Percentiles rank a stretch among this genome's conserved stretches.
Conservation (phyloP, 2,329 filamentous ascomycete species). For the Pyricularia pennisetigena region DNA sequence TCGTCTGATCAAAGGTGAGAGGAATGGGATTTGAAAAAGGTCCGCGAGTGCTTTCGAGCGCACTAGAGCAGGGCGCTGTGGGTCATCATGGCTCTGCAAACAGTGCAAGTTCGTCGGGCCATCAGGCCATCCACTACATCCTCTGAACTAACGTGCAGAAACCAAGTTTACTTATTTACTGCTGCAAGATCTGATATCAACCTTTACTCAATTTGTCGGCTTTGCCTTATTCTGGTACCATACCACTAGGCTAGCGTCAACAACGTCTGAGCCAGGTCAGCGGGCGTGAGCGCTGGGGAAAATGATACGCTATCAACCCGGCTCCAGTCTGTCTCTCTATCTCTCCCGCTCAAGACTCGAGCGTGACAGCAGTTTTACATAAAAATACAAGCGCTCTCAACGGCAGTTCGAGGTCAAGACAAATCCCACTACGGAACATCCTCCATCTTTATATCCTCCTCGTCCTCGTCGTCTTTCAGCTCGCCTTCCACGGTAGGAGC, state of each 20-base stretch:
- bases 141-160: background rate
- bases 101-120: background rate
- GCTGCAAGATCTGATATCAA: background rate
- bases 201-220: background rate
- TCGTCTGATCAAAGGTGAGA: background rate
- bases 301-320: background rate
- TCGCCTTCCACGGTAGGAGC: constrained; percentile 10
- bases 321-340: background rate
- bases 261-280: background rate
- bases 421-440: constrained; percentile 43
- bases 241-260: background rate
- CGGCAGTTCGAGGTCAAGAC: background rate
- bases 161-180: background rate
- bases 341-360: background rate
- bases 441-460: constrained; percentile 66
- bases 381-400: background rate
- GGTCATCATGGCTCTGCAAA: background rate
- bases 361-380: background rate
- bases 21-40: background rate
- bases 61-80: background rate
- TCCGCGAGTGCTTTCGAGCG: background rate
- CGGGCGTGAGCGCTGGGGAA: background rate
- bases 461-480: constrained; percentile 45
- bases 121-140: background rate
- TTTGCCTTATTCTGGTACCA: background rate